Conservation (phyloP, 2,329 filamentous ascomycete genomes). For the Erysiphe pulchra region DNA sequence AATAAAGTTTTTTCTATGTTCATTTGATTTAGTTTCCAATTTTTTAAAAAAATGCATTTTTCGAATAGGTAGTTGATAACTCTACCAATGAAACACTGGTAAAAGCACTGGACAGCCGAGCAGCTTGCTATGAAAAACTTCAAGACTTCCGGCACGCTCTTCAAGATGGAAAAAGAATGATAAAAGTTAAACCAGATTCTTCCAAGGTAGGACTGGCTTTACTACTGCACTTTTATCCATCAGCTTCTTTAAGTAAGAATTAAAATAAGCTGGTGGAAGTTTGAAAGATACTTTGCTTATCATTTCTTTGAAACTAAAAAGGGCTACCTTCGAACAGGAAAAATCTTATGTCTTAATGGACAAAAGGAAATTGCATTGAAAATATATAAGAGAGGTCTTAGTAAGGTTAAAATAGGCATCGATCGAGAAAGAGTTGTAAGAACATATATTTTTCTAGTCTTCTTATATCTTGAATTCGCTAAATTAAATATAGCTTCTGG, state of each 20-base stretch:
- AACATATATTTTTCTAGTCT: background rate
- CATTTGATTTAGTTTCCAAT: background rate
- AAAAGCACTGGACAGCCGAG: constrained; percentile 13
- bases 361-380: constrained; percentile 11
- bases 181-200: constrained; percentile 10
- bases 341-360: constrained; percentile 11
- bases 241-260: background rate
- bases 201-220: constrained; percentile 8
- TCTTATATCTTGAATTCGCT: no score
- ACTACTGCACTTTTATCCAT: background rate
- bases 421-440: constrained; percentile 11
- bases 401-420: constrained; percentile 11
- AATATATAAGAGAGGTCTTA: constrained; percentile 13
- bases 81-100: constrained; percentile 7
- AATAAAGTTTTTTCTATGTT: constrained; percentile 1
- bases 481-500: constrained; percentile 5
- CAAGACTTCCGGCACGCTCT: constrained; percentile 9
- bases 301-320: constrained; percentile 1
- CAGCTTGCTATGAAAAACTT: constrained; percentile 14
- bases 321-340: constrained; percentile 14
- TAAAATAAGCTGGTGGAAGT: background rate
- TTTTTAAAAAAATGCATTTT: constrained; percentile 1
- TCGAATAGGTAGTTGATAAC: constrained; percentile 7
- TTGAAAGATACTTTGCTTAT: background rate
- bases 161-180: constrained; percentile 12